Conservation (phyloP, 495 filamentous ascomycete species). For the Aspergillus affinis region DNA sequence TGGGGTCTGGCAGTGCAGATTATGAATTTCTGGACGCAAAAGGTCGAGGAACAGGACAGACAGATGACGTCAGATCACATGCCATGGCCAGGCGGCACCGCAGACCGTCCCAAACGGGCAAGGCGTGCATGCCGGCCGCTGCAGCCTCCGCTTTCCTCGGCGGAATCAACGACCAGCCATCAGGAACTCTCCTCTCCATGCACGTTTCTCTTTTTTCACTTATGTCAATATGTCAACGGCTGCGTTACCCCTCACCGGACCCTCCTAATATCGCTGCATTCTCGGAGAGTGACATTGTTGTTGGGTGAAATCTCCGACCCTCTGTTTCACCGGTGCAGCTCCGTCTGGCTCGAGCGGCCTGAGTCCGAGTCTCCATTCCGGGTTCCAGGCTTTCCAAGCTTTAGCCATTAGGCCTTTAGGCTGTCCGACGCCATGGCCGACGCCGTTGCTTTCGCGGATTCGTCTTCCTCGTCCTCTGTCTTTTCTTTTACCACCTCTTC, state of each 20-base stretch:
- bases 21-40: too few species aligned
- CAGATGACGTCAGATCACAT: background rate
- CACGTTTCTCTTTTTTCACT: background rate
- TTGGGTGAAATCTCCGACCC: background rate
- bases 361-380: slow-evolving; percentile 7
- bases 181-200: background rate
- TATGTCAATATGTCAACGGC: background rate
- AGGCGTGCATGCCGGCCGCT: background rate
- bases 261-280: background rate
- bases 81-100: background rate
- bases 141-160: background rate
- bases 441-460: slow-evolving; percentile 13
- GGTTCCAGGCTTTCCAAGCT: slow-evolving; percentile 2
- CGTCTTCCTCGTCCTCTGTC: slow-evolving; percentile 12
- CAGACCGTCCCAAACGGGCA: background rate
- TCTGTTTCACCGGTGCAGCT: background rate
- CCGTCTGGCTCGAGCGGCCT: slow-evolving; percentile 1
- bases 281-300: background rate
- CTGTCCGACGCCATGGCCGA: slow-evolving; percentile 18
- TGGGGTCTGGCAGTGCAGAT: background rate
- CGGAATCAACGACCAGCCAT: background rate
- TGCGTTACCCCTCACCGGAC: background rate
- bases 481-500: slow-evolving; percentile 18
- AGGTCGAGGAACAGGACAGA: too few species aligned
- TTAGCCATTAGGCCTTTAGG: background rate